Percentiles rank a stretch among this genome's conserved stretches.
Evolutionary conservation across 148 eudicot species (phyloP).

Genomic region (Camellia granthamiana): DNA sequence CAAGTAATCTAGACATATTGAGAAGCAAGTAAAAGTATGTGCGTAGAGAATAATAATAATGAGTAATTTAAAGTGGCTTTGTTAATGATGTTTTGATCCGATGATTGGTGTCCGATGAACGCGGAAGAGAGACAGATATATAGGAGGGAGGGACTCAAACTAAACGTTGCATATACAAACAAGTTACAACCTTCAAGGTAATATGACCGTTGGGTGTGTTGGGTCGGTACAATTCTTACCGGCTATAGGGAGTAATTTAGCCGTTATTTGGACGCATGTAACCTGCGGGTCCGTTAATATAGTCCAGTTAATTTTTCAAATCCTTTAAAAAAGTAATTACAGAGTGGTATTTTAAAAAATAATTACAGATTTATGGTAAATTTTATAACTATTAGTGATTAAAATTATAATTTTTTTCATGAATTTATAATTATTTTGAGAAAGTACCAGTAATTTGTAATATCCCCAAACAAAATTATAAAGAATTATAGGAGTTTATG

Average conservation of each 20-base stretch:
- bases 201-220: constrained; percentile 24
- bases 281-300: not conserved
- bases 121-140: not conserved
- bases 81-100: not conserved
- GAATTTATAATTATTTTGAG: too few relatives aligned
- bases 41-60: not conserved
- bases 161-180: constrained; percentile 16
- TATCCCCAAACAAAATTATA: too few relatives aligned
- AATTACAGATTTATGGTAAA: too few relatives aligned
- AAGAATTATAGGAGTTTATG: too few relatives aligned
- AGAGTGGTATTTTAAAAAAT: too few relatives aligned
- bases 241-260: constrained; percentile 1
- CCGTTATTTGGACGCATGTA: constrained; percentile 14
- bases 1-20: constrained; percentile 21
- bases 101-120: not conserved
- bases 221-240: too few relatives aligned
- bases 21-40: not conserved
- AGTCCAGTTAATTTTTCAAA: too few relatives aligned
- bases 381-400: too few relatives aligned
- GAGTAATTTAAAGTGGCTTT: not conserved
- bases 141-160: not conserved
- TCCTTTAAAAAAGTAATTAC: too few relatives aligned
- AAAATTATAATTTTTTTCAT: too few relatives aligned
- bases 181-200: not conserved
- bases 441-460: too few relatives aligned